Base-by-base conservation (phyloP, 495 filamentous ascomycete genomes). In the Trichoderma erinaceum region DNA sequence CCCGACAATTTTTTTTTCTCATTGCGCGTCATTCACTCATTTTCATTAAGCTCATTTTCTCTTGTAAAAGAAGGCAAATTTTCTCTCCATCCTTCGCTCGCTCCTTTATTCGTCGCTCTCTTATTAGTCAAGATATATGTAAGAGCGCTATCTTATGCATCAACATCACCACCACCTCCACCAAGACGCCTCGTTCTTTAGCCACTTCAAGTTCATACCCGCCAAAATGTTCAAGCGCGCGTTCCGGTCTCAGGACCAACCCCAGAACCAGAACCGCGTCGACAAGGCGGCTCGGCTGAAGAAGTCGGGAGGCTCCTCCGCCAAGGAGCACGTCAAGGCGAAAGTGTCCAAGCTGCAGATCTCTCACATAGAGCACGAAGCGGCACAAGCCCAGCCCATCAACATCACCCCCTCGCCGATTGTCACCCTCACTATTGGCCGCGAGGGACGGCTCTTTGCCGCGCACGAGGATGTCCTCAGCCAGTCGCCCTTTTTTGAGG, bases 381-480 rank as follows among this genome's bases (percentile, higher is more conserved):
- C 70, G 64, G n/a, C 38, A 52, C 64, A 58, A 74, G 88, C 86
- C 76, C 82, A n/a, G 38, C 25, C 65, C 18, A 23, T 63, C 66
- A 41, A 16, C 48, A 56, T 78, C 71, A 75, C 76, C 44, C 78
- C 88, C 69, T 92, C 89, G 70, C 88, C 91, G 70, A 94, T 96
- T 78, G 80, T 96, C 75, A 94, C 92, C 66, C 80, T 97, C 73
- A 83, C 90, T 72, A 88, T 97, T 71, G 92, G 93, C 43, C 80
- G 77, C 64, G 92, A 96, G 69, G 86, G 88, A 75, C 89, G 92
- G 71, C 83, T 97, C 76, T 97, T 97, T 82, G 91, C 92, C 48
- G 92, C 92, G 63, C 93, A 97, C 80, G 90, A 93, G 83, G 87
- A 92, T 73, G 88, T 97, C 75, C 86, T 97, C 65, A 85, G 83